A percentile compares a stretch with the other conserved stretches of the same genome.
Conservation (phyloP, 345 rosid species). For the Gossypium stocksii region DNA sequence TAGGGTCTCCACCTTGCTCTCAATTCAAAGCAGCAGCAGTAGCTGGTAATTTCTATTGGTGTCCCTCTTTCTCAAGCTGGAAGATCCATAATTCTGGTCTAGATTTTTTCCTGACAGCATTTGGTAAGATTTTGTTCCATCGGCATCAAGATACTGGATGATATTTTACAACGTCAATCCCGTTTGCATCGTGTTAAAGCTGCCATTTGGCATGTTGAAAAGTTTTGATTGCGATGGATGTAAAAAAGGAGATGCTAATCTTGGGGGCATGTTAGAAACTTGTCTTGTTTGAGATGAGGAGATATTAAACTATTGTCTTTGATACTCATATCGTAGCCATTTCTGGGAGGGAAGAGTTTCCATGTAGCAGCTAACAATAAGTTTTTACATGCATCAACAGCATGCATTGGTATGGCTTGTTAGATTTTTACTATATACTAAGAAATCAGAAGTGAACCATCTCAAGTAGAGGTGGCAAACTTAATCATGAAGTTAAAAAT, state of each 20-base stretch:
- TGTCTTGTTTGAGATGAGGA: neutral
- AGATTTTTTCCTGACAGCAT: neutral
- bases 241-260: too few species aligned
- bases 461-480: neutral
- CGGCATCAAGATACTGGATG: neutral
- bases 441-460: neutral
- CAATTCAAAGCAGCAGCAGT: too few species aligned
- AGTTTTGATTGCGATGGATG: neutral
- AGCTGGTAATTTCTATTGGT: too few species aligned
- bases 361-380: neutral
- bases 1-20: too few species aligned
- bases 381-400: neutral
- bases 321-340: neutral
- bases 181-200: neutral
- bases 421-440: neutral
- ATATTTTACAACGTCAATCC: neutral
- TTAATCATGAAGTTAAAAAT: too few species aligned
- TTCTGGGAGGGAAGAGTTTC: neutral
- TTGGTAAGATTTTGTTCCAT: neutral
- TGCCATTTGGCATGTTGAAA: neutral
- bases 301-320: neutral
- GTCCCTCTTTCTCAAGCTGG: too few species aligned
- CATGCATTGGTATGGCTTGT: neutral
- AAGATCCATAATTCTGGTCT: too few species aligned
- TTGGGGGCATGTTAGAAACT: too few species aligned